These are phyloP conservation scores for Dunaliella sp. DNA, from an alignment of 139 green algal species.

Conservation along the genomic window DNA sequence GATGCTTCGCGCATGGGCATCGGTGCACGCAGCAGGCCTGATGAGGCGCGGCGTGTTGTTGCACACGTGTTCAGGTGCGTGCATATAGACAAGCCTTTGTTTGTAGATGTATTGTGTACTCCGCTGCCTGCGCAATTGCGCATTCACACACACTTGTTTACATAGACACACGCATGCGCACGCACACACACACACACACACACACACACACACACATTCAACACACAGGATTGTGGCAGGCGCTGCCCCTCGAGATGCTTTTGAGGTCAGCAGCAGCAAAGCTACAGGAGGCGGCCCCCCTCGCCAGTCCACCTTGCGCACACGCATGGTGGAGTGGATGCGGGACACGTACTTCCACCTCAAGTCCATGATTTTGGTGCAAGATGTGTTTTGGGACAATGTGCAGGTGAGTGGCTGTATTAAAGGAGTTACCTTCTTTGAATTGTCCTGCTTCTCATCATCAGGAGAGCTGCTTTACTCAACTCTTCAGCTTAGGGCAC, in stretches of 20 bases:
- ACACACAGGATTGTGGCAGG: constrained; percentile 43
- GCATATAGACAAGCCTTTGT: no score
- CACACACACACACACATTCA: neutral
- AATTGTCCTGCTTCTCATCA: no score
- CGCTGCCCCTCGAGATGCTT: constrained; percentile 36
- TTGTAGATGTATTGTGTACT: no score
- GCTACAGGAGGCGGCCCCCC: neutral
- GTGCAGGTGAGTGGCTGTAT: constrained; percentile 39
- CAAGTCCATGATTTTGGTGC: neutral
- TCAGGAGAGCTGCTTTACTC: no score
- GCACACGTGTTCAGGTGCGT: constrained; percentile 54
- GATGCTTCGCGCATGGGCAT: constrained; percentile 20
- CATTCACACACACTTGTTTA: no score
- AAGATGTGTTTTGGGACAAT: constrained; percentile 46
- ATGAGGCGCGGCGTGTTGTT: constrained; percentile 21
- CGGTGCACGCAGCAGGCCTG: constrained; percentile 11
- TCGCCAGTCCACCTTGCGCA: neutral
- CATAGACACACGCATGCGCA: no score
- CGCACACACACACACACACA: neutral
- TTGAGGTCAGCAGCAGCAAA: neutral
- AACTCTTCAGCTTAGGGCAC: no score
- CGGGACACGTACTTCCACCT: constrained; percentile 55
- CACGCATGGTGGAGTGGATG: constrained; percentile 65
- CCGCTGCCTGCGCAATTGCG: no score
- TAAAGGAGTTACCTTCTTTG: no score